Percentiles rank a stretch among this genome's conserved stretches.
Conservation (phyloP, 2,329 filamentous ascomycete genomes). For the Dactylellina leptospora region DNA sequence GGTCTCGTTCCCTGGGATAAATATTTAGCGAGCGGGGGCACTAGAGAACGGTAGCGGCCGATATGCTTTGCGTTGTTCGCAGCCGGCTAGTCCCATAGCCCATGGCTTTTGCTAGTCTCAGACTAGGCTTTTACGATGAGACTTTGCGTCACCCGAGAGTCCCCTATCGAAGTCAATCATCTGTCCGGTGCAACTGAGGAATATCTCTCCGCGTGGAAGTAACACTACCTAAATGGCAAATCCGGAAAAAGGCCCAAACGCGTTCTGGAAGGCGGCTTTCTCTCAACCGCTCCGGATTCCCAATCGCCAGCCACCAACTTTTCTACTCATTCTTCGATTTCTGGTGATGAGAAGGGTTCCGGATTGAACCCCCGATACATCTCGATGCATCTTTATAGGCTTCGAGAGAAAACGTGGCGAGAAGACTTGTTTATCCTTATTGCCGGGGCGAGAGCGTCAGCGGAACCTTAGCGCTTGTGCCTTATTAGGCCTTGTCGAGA, state of each 20-base stretch:
- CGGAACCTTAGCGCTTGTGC: conserved; percentile 37
- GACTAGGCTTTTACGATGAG: conserved; percentile 7
- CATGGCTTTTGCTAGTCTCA: too few species aligned
- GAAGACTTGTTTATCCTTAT: not conserved
- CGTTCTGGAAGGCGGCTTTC: conserved; percentile 8
- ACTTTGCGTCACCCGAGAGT: not conserved
- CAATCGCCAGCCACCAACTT: conserved; percentile 5
- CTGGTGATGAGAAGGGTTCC: not conserved
- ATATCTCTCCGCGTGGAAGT: not conserved
- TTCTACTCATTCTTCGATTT: not conserved
- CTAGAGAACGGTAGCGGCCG: conserved; percentile 22
- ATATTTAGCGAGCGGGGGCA: conserved; percentile 20
- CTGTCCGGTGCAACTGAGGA: too few species aligned
- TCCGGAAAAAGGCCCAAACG: conserved; percentile 4
- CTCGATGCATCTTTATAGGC: not conserved
- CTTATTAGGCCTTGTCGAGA: conserved; percentile 50
- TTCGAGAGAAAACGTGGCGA: not conserved
- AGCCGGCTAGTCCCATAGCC: too few species aligned
- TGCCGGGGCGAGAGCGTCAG: conserved; percentile 11
- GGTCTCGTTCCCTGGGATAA: conserved; percentile 21
- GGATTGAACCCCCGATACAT: not conserved
- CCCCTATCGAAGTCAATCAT: conserved; percentile 4
- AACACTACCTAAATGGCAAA: conserved; percentile 5
- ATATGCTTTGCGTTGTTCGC: conserved; percentile 48
- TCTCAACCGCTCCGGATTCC: not conserved